phyloP scores from a whole-genome alignment of 305 asterid genomes.

The Petunia hybrid region DNA sequence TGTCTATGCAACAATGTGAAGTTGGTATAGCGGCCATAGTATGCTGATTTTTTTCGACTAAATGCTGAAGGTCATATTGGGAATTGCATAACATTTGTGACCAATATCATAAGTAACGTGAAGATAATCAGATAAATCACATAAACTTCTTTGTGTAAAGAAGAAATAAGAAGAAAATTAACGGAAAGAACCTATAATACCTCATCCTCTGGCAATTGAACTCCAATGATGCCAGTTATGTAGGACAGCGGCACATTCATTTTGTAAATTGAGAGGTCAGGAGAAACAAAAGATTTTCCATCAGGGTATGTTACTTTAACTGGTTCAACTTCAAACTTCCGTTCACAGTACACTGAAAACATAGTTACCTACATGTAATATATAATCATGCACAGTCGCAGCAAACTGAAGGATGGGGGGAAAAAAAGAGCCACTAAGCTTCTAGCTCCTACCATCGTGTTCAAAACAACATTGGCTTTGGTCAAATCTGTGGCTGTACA shows the following conservation, averaged over 20 bases:
- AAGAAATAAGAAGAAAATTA: slow-evolving; percentile 10
- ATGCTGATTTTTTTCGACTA: not conserved
- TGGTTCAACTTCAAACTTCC: slow-evolving; percentile 88
- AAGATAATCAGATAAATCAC: slow-evolving; percentile 14
- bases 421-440: slow-evolving; percentile 7
- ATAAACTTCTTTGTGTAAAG: not conserved
- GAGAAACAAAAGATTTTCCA: slow-evolving; percentile 66
- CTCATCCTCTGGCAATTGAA: slow-evolving; percentile 71
- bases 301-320: slow-evolving; percentile 77
- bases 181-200: slow-evolving; percentile 46
- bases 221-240: slow-evolving; percentile 64
- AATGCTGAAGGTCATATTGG: not conserved
- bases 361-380: slow-evolving; percentile 71
- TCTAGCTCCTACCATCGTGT: slow-evolving; percentile 75
- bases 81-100: slow-evolving; percentile 16
- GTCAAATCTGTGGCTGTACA: slow-evolving; percentile 98
- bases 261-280: slow-evolving; percentile 74
- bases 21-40: not conserved
- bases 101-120: not conserved
- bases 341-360: slow-evolving; percentile 88
- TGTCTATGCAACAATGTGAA: not conserved
- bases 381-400: not conserved
- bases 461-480: slow-evolving; percentile 85
- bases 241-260: slow-evolving; percentile 81
- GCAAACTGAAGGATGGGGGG: slow-evolving; percentile 1